phyloP scores from a whole-genome alignment of 768 basidiomycete species.

The Lactarius hengduanensis region DNA sequence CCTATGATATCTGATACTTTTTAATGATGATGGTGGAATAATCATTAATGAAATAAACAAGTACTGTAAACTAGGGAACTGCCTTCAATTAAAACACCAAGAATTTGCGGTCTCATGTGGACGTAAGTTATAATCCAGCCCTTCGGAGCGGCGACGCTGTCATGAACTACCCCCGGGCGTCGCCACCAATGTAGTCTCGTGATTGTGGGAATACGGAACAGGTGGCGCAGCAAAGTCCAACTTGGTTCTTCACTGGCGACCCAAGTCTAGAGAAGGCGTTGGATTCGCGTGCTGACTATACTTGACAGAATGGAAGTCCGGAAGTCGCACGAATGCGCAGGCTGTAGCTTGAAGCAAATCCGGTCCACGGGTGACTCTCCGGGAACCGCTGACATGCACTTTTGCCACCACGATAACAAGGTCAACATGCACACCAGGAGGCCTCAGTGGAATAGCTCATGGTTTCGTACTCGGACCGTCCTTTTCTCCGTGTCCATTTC shows the following conservation, averaged over 20 bases:
- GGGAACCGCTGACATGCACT: background rate
- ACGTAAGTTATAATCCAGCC: too few species aligned
- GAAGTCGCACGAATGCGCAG: background rate
- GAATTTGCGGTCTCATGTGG: background rate
- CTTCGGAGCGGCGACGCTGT: too few species aligned
- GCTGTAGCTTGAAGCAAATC: background rate
- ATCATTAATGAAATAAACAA: too few species aligned
- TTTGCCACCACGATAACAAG: background rate
- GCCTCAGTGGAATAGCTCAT: background rate
- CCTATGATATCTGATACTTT: too few species aligned
- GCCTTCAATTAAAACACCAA: too few species aligned
- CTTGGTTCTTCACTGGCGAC: background rate
- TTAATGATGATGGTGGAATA: too few species aligned
- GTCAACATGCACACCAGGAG: background rate
- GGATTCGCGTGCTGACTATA: background rate
- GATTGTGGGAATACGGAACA: background rate
- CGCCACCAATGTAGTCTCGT: background rate
- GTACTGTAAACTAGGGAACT: too few species aligned
- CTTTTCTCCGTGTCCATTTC: conserved; percentile 7
- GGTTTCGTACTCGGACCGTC: background rate
- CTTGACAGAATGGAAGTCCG: background rate
- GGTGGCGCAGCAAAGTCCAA: background rate
- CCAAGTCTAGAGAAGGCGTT: background rate
- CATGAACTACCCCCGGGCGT: too few species aligned
- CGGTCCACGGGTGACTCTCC: background rate